Percentiles rank a stretch among this genome's conserved stretches.
phyloP scores from a whole-genome alignment of 257 asterid species.

The Capsicum chinense region DNA sequence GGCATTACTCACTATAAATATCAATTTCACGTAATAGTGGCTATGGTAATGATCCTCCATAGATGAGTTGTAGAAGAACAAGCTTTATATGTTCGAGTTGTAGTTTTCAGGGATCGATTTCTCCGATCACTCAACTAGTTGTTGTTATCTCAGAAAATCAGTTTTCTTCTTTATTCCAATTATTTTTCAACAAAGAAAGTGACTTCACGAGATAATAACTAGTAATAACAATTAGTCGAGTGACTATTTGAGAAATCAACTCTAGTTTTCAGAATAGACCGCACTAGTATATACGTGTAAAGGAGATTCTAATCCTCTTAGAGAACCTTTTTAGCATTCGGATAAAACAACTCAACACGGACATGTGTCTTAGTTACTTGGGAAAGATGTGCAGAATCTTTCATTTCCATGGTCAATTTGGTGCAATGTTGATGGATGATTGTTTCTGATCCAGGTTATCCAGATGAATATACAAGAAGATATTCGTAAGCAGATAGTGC shows the following conservation, averaged over 20 bases:
- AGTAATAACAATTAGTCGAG: no score
- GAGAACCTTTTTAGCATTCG: not conserved
- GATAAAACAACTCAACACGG: not conserved
- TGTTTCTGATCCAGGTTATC: constrained; percentile 62
- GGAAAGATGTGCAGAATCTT: not conserved
- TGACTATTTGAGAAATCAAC: no score
- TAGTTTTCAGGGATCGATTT: not conserved
- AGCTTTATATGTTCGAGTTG: not conserved
- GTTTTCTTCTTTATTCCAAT: no score
- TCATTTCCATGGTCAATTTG: not conserved
- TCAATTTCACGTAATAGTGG: not conserved
- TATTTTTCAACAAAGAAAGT: no score
- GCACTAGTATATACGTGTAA: not conserved
- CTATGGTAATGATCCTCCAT: not conserved
- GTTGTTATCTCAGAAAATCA: no score
- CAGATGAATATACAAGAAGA: constrained; percentile 98
- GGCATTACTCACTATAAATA: not conserved
- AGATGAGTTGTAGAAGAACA: not conserved
- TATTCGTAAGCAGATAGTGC: constrained; percentile 94
- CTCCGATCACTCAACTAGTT: no score
- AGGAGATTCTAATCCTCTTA: not conserved
- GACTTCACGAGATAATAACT: no score
- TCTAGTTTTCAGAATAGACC: not conserved
- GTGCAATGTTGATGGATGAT: constrained; percentile 20
- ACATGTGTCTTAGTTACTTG: not conserved